These are phyloP conservation scores for Cordyceps cicadae DNA, from an alignment of 2,329 filamentous ascomycete species.

Conservation along the genomic window DNA sequence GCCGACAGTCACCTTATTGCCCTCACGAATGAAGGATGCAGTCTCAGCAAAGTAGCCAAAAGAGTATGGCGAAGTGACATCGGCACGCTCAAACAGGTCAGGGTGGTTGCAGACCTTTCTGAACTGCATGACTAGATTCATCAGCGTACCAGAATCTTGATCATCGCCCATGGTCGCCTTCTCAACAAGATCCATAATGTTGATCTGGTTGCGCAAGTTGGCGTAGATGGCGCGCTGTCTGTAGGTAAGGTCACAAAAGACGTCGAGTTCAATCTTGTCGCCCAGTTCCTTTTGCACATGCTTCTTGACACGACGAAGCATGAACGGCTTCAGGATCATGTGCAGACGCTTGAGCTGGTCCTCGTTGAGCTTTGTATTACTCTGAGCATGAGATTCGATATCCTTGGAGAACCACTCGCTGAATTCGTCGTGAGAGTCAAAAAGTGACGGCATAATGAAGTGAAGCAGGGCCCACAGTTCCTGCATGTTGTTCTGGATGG, in stretches of 20 bases:
- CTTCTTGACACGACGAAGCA: constrained; percentile 99
- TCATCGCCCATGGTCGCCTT: constrained; percentile 93
- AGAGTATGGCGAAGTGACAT: constrained; percentile 79
- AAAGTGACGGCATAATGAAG: constrained; percentile 99
- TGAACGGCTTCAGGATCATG: constrained; percentile 99
- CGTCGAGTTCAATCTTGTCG: constrained; percentile 94
- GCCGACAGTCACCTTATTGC: constrained; percentile 65
- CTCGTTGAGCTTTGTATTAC: constrained; percentile 98
- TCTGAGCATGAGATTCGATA: constrained; percentile 96
- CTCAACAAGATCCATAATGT: constrained; percentile 96
- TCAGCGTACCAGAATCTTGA: constrained; percentile 86
- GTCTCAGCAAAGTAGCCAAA: constrained; percentile 88
- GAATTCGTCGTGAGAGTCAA: constrained; percentile 88
- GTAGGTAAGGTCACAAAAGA: constrained; percentile 96
- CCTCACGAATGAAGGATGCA: constrained; percentile 88
- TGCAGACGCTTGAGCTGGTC: constrained; percentile 94
- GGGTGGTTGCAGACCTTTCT: constrained; percentile 98
- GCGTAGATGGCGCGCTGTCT: constrained; percentile 89
- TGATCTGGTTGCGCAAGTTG: constrained; percentile 92
- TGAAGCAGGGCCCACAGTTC: constrained; percentile 95
- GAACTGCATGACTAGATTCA: constrained; percentile 99
- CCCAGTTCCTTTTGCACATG: constrained; percentile 98
- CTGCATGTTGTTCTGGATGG: constrained; percentile 99
- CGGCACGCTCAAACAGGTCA: constrained; percentile 90
- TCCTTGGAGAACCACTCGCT: constrained; percentile 93